Conservation (phyloP, 805 yeast species). For the Clavispora vitiphila region DNA sequence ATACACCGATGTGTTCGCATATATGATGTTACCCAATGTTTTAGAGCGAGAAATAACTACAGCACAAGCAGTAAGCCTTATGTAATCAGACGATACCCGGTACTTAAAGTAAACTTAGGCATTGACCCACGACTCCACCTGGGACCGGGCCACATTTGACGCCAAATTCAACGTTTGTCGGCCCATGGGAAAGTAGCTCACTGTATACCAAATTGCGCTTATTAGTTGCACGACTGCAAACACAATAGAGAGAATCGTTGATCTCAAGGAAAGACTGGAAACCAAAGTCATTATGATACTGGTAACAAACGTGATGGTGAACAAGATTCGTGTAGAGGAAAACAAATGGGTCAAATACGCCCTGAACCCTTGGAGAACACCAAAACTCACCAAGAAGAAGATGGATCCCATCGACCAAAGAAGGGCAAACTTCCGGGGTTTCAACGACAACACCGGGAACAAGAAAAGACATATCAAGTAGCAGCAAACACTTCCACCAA, state of each 20-base stretch:
- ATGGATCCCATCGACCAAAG: conserved; percentile 45
- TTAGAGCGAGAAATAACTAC: too few species aligned
- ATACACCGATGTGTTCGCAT: too few species aligned
- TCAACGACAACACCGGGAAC: conserved; percentile 38
- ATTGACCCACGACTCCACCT: conserved; percentile 41
- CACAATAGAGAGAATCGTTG: conserved; percentile 34
- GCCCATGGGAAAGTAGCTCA: conserved; percentile 46
- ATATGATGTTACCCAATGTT: too few species aligned
- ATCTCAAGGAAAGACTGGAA: conserved; percentile 30
- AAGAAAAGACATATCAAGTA: conserved; percentile 39
- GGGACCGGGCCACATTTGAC: conserved; percentile 38
- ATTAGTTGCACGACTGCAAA: conserved; percentile 38
- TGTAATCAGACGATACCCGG: too few species aligned
- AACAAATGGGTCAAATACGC: conserved; percentile 38
- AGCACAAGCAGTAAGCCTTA: too few species aligned
- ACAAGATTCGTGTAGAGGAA: conserved; percentile 37
- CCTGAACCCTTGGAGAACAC: conserved; percentile 39
- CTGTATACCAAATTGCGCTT: conserved; percentile 42
- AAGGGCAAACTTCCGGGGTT: conserved; percentile 43
- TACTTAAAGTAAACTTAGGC: conserved; percentile 18
- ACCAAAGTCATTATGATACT: conserved; percentile 38
- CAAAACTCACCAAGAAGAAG: conserved; percentile 42
- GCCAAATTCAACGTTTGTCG: conserved; percentile 40
- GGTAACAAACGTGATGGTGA: conserved; percentile 33
- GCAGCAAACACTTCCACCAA: conserved; percentile 39